Evolutionary conservation across 2,329 filamentous ascomycete species (phyloP).

Genomic region (Botrytis galanthina): DNA sequence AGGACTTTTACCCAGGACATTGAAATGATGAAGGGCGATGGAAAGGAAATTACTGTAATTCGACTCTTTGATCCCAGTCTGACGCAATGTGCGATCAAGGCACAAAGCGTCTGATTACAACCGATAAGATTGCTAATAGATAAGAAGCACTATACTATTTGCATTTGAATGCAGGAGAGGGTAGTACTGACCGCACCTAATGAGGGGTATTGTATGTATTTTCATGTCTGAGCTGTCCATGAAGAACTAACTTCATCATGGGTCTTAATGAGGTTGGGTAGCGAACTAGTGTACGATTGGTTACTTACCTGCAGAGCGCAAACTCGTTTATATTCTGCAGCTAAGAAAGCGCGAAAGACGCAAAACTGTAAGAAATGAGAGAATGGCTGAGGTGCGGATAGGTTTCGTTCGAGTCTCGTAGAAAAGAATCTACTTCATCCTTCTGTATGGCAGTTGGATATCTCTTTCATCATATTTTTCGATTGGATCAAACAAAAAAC

Average conservation of each 20-base stretch:
- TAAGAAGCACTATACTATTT: conserved; percentile 10
- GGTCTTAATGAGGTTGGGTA: conserved; percentile 4
- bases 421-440: background rate
- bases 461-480: background rate
- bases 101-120: conserved; percentile 18
- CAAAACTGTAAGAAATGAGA: conserved; percentile 2
- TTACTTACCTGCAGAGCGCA: background rate
- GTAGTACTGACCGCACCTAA: conserved; percentile 9
- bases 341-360: background rate
- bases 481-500: background rate
- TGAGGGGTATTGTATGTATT: conserved; percentile 18
- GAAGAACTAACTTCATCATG: conserved; percentile 10
- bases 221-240: conserved; percentile 21
- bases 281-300: background rate
- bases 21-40: background rate
- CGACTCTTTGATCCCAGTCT: background rate
- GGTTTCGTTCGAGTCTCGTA: background rate
- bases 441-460: background rate
- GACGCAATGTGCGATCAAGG: conserved; percentile 20
- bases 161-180: conserved; percentile 18
- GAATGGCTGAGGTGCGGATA: background rate
- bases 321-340: conserved; percentile 6
- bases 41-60: conserved; percentile 1
- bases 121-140: conserved; percentile 19
- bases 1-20: background rate